phyloP scores from a whole-genome alignment of 176 grass and related monocot genomes.

The Eragrostis curvula region DNA sequence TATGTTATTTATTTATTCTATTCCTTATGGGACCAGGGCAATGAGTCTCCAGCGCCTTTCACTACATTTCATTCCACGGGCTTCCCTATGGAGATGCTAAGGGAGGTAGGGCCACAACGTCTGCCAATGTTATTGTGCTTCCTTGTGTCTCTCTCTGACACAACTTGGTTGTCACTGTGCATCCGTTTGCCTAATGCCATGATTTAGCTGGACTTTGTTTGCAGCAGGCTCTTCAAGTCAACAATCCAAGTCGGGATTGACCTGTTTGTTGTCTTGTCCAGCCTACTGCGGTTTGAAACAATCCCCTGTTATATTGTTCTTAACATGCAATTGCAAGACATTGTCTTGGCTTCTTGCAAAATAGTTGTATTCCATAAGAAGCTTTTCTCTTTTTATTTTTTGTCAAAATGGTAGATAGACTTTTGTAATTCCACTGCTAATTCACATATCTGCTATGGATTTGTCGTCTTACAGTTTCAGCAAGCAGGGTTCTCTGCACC shows the following conservation, averaged over 20 bases:
- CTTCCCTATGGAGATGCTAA: slow-evolving; percentile 77
- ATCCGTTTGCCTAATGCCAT: slow-evolving; percentile 8
- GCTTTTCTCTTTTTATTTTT: slow-evolving; percentile 7
- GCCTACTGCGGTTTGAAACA: slow-evolving; percentile 31
- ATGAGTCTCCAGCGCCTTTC: slow-evolving; percentile 65
- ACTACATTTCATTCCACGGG: slow-evolving; percentile 72
- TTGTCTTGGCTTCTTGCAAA: slow-evolving; percentile 1
- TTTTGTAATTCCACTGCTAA: not conserved
- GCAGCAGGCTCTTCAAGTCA: slow-evolving; percentile 44
- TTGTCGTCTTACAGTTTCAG: slow-evolving; percentile 50
- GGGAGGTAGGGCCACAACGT: slow-evolving; percentile 57
- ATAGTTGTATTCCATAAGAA: slow-evolving; percentile 18
- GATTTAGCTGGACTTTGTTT: slow-evolving; percentile 32
- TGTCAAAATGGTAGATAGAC: not conserved
- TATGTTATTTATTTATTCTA: slow-evolving; percentile 3
- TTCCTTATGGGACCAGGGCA: slow-evolving; percentile 52
- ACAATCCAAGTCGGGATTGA: slow-evolving; percentile 41
- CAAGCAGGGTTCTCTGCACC: slow-evolving; percentile 74
- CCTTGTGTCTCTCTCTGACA: slow-evolving; percentile 4
- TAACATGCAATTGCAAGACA: slow-evolving; percentile 8
- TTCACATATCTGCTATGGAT: slow-evolving; percentile 21
- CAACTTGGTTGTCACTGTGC: slow-evolving; percentile 21
- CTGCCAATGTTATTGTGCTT: not conserved
- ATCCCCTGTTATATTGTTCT: not conserved
- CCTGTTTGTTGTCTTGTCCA: slow-evolving; percentile 50